Conservation (phyloP, 1,139 yeast species). For the Chernovozyma aurita region DNA sequence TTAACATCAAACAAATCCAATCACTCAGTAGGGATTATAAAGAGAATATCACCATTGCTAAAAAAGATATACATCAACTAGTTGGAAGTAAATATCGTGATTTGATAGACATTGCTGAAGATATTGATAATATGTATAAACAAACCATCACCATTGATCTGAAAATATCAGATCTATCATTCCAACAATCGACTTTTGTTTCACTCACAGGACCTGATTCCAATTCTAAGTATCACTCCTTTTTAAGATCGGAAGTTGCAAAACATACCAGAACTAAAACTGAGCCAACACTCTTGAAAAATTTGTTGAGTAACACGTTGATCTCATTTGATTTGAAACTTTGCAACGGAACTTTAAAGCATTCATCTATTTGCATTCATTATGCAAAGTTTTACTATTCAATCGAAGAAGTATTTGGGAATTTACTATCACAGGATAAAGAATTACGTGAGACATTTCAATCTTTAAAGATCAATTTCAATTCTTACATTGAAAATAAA, state of each 20-base stretch:
- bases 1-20: conserved; percentile 33
- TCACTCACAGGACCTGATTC: conserved; percentile 21
- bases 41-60: conserved; percentile 18
- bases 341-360: conserved; percentile 6
- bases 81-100: conserved; percentile 69
- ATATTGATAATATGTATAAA: conserved; percentile 51
- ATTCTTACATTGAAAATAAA: conserved; percentile 8
- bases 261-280: conserved; percentile 13
- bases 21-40: conserved; percentile 26
- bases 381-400: conserved; percentile 35
- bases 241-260: conserved; percentile 14
- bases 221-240: conserved; percentile 18
- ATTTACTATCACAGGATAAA: conserved; percentile 15
- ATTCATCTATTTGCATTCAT: conserved; percentile 27
- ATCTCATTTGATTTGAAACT: conserved; percentile 22
- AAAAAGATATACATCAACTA: conserved; percentile 46
- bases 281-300: conserved; percentile 20
- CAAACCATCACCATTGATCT: conserved; percentile 28
- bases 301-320: conserved; percentile 25
- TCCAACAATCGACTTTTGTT: conserved; percentile 26
- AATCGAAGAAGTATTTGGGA: conserved; percentile 22
- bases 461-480: conserved; percentile 22
- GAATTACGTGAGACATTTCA: conserved; percentile 16
- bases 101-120: conserved; percentile 63
- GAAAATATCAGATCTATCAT: conserved; percentile 30